These are phyloP conservation scores for Quercus cerris DNA, from an alignment of 306 rosid species.

Conservation along the genomic window DNA sequence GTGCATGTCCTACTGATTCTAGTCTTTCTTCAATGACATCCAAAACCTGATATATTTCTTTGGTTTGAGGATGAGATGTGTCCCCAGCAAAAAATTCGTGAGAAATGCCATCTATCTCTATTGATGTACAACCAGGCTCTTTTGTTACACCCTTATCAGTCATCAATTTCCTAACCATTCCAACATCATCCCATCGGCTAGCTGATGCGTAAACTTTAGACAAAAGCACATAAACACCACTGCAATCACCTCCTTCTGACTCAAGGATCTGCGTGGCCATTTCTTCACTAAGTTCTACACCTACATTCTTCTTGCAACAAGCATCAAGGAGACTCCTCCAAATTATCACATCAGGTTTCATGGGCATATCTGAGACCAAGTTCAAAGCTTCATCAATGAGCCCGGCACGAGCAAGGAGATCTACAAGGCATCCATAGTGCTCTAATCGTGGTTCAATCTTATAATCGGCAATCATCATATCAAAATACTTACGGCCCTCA, in stretches of 20 bases:
- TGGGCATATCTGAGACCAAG: slow-evolving; percentile 59
- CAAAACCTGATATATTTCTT: slow-evolving; percentile 44
- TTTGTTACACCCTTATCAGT: slow-evolving; percentile 50
- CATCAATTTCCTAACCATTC: slow-evolving; percentile 69
- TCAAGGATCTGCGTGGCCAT: slow-evolving; percentile 53
- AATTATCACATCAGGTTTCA: slow-evolving; percentile 72
- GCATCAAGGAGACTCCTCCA: slow-evolving; percentile 86
- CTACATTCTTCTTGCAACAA: slow-evolving; percentile 60
- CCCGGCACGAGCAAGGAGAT: slow-evolving; percentile 69
- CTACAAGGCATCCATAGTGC: slow-evolving; percentile 87
- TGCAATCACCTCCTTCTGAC: slow-evolving; percentile 37
- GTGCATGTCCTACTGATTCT: slow-evolving; percentile 42
- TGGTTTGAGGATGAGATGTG: slow-evolving; percentile 57
- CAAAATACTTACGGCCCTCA: slow-evolving; percentile 53
- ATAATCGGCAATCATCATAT: slow-evolving; percentile 53
- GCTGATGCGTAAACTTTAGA: slow-evolving; percentile 79
- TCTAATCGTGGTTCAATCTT: slow-evolving; percentile 55
- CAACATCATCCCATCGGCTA: slow-evolving; percentile 65
- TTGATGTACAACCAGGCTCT: slow-evolving; percentile 73
- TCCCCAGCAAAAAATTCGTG: slow-evolving; percentile 87
- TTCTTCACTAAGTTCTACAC: slow-evolving; percentile 68
- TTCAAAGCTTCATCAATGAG: slow-evolving; percentile 56
- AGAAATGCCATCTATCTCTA: slow-evolving; percentile 59
- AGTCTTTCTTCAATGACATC: slow-evolving; percentile 50
- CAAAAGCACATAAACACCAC: slow-evolving; percentile 73